These are phyloP conservation scores for Microdochium bolleyi DNA, from an alignment of 2,329 filamentous ascomycete genomes.

Conservation along the genomic window DNA sequence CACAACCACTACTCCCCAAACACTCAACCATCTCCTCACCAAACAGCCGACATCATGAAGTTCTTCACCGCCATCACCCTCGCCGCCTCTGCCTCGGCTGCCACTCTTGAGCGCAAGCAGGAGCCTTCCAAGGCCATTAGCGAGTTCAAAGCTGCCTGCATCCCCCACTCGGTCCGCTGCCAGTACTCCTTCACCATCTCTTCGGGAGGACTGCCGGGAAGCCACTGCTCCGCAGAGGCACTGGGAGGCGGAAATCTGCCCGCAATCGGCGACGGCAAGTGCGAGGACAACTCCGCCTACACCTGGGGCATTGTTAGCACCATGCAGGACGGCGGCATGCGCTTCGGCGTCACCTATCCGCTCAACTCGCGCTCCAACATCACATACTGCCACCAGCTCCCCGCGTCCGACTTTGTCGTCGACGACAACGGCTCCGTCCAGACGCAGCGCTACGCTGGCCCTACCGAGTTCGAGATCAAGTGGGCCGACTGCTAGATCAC, in stretches of 20 bases:
- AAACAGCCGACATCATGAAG: not conserved
- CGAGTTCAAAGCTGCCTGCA: slow-evolving; percentile 1
- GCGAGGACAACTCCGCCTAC: not conserved
- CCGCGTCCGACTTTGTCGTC: not conserved
- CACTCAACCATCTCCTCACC: not conserved
- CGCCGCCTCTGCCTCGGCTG: not conserved
- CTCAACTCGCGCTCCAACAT: slow-evolving; percentile 3
- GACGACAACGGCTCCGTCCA: slow-evolving; percentile 3
- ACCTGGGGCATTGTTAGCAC: slow-evolving; percentile 1
- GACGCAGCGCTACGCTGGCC: slow-evolving; percentile 4
- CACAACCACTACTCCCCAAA: not conserved
- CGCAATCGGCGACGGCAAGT: not conserved
- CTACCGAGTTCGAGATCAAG: not conserved
- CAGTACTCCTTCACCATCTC: slow-evolving; percentile 1
- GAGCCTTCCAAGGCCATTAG: slow-evolving; percentile 2
- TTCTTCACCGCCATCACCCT: not conserved
- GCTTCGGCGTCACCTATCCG: slow-evolving; percentile 1
- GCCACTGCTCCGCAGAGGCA: too few species aligned
- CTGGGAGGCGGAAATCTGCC: slow-evolving; percentile 2
- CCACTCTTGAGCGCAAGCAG: slow-evolving; percentile 3
- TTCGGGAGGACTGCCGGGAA: too few species aligned
- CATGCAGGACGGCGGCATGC: not conserved
- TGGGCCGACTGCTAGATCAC: too few species aligned
- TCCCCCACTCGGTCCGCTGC: slow-evolving; percentile 2
- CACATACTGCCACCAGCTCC: slow-evolving; percentile 2